Evolutionary conservation across 306 rosid genomes (phyloP).

Genomic region (Vachellia pachyceras): DNA sequence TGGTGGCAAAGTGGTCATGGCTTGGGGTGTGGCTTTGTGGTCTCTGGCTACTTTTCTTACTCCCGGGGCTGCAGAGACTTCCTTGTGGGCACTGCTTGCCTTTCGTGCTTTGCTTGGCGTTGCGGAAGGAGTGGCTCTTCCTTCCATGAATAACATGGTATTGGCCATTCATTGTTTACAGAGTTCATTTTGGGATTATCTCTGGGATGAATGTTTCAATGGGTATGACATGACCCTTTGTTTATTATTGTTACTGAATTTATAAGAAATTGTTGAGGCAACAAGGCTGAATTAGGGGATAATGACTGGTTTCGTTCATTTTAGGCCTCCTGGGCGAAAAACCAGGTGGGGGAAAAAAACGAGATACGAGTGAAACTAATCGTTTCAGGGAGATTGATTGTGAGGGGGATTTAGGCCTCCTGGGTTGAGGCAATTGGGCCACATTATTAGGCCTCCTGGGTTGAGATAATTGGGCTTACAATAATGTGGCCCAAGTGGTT

Average conservation of each 20-base stretch:
- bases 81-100: slow-evolving; percentile 78
- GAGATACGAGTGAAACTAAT: too few species aligned
- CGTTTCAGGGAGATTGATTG: slow-evolving; percentile 24
- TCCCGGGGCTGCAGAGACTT: slow-evolving; percentile 88
- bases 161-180: slow-evolving; percentile 33
- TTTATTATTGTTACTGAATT: background rate
- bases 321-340: too few species aligned
- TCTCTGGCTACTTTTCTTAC: slow-evolving; percentile 88
- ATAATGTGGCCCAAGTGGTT: slow-evolving; percentile 35
- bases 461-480: slow-evolving; percentile 36
- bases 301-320: slow-evolving; percentile 23
- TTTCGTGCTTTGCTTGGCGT: slow-evolving; percentile 81
- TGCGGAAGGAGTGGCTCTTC: slow-evolving; percentile 96
- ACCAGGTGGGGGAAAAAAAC: too few species aligned
- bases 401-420: slow-evolving; percentile 53
- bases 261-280: slow-evolving; percentile 31
- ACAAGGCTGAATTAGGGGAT: slow-evolving; percentile 28
- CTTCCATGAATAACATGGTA: slow-evolving; percentile 97
- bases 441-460: slow-evolving; percentile 58
- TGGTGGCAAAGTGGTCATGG: slow-evolving; percentile 96
- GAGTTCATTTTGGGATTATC: slow-evolving; percentile 21
- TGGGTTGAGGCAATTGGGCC: slow-evolving; percentile 44
- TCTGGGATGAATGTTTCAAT: slow-evolving; percentile 10
- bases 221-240: slow-evolving; percentile 2
- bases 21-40: slow-evolving; percentile 97